Evolutionary conservation across 768 basidiomycete species (phyloP).

Genomic region (Amylocystis lapponica): DNA sequence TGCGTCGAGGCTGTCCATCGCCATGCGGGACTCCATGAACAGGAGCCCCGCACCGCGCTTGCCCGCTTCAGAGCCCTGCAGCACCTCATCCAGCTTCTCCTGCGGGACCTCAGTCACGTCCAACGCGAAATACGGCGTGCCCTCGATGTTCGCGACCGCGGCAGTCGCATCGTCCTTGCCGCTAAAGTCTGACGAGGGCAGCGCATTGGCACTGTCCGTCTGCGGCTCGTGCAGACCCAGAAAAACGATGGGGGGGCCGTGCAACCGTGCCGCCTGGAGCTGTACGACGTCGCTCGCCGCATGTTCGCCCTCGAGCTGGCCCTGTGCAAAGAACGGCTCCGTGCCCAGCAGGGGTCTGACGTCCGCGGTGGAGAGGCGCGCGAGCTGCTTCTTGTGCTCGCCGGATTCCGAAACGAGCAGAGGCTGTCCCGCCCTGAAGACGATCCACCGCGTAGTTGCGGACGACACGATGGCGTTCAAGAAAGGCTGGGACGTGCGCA

Average conservation of each 20-base stretch:
- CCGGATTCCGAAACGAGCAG: conserved; percentile 38
- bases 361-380: conserved; percentile 53
- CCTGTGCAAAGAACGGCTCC: conserved; percentile 69
- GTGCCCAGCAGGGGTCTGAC: conserved; percentile 61
- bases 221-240: conserved; percentile 69
- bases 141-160: conserved; percentile 54
- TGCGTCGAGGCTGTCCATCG: conserved; percentile 49
- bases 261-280: conserved; percentile 55
- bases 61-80: conserved; percentile 32
- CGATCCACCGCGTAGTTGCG: conserved; percentile 65
- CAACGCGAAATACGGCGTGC: conserved; percentile 82
- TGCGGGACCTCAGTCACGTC: conserved; percentile 58
- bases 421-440: conserved; percentile 72
- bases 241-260: conserved; percentile 62
- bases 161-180: conserved; percentile 33
- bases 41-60: conserved; percentile 35
- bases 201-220: conserved; percentile 36
- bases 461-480: conserved; percentile 63
- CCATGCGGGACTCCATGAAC: conserved; percentile 64
- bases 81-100: conserved; percentile 35
- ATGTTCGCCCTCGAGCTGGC: conserved; percentile 36
- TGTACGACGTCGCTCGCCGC: conserved; percentile 21
- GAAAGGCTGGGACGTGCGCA: conserved; percentile 68
- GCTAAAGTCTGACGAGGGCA: conserved; percentile 63
- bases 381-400: conserved; percentile 36